Evolutionary conservation across 345 rosid species (phyloP).

Genomic region (Garcia nutans): DNA sequence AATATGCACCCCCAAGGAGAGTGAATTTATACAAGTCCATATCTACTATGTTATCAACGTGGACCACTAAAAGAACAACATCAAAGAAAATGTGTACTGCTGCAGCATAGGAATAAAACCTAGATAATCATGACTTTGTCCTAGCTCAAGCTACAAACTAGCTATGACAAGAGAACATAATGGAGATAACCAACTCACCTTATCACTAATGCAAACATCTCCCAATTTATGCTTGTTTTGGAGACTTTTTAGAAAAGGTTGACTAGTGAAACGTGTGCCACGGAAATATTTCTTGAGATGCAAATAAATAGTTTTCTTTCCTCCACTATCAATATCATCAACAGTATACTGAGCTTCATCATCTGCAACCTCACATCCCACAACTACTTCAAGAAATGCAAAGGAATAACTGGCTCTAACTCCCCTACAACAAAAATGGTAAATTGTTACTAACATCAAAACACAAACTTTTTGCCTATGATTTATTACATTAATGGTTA

Average conservation of each 20-base stretch:
- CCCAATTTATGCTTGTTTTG: constrained; percentile 62
- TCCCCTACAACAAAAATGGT: constrained; percentile 53
- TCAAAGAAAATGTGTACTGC: background rate
- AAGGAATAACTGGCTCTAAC: constrained; percentile 60
- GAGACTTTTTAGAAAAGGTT: constrained; percentile 64
- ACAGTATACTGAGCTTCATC: constrained; percentile 32
- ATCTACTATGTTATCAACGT: background rate
- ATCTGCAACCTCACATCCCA: constrained; percentile 60
- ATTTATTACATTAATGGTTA: background rate
- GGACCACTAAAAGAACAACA: background rate
- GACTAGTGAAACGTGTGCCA: constrained; percentile 73
- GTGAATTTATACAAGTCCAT: background rate
- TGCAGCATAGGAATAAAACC: background rate
- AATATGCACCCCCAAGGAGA: background rate
- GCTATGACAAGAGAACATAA: background rate
- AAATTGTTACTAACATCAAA: constrained; percentile 15
- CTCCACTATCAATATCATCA: constrained; percentile 25
- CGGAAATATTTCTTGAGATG: constrained; percentile 39
- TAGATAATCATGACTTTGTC: background rate
- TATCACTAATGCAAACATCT: constrained; percentile 85
- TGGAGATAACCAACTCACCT: constrained; percentile 48
- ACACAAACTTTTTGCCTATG: background rate
- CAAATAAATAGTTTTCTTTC: constrained; percentile 47
- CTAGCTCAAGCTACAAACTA: background rate
- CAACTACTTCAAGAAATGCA: constrained; percentile 83